Evolutionary conservation across 371 early-diverging fungal genomes (phyloP), one percentile per base, ranked within the genome.

Genomic region (Lichtheimia hyalospora): DNA sequence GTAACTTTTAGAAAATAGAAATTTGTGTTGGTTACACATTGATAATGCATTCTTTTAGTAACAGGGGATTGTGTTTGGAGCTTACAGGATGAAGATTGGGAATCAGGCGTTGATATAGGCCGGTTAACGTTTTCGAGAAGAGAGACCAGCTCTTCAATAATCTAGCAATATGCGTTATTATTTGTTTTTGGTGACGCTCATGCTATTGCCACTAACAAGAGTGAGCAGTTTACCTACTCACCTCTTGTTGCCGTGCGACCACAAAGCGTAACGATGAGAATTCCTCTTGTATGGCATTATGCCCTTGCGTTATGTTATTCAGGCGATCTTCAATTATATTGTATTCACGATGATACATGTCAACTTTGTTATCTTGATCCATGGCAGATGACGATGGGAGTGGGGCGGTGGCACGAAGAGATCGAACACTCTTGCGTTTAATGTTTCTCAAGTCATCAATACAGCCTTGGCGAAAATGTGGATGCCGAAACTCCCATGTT

Each of bases 401-500:
- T 2, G 46, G 46, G 10, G 46, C 46, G 3, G 46, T 46, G 18
- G 46, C 46, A 18, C 46, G 43, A 54, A 41, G 70, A 1, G 72
- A 54, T 62, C 77, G 82, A n/a, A 84, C 71, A 60, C 76, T 82
- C 62, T 85, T 86, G 43, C 89, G 70, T 64, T 84, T 88, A 55
- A 88, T 86, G 42, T 83, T 77, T 55, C 83, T 84, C 39, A 88
- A 69, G 24, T 82, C 75, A 20, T 71, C 69, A 27, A 83, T 59
- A 16, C 77, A 82, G 2, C 89, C 89, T 58, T 79, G 70, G 44
- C 83, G 73, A 64, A 88, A 88, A 40, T 86, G 79, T 1, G 83
- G 84, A 62, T 88, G 86, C 62, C 81, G 79, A 64, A 88, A 88
- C 61, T 88, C 89, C 89, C 89, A 88, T n/a, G 81, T 82, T 55